Evolutionary conservation across 2,329 filamentous ascomycete genomes (phyloP).

Genomic region (Claviceps paspali): DNA sequence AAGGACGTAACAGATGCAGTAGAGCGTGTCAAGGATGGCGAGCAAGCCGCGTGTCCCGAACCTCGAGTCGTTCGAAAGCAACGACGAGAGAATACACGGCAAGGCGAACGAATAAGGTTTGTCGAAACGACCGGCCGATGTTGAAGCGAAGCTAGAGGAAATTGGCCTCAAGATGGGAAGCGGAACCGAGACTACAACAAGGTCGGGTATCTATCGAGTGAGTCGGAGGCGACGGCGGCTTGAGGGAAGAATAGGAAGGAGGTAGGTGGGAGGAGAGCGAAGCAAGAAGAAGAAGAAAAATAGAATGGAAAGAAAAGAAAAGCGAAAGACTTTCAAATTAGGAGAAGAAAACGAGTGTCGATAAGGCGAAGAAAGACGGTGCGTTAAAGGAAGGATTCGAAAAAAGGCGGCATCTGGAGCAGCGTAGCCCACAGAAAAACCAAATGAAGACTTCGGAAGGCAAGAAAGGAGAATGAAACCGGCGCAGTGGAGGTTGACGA

Average conservation of each 20-base stretch:
- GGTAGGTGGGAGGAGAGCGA: background rate
- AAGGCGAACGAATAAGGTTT: slow-evolving; percentile 1
- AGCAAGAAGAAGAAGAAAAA: background rate
- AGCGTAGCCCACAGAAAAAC: slow-evolving; percentile 10
- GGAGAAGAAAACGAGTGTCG: slow-evolving; percentile 17
- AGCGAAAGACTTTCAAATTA: slow-evolving; percentile 19
- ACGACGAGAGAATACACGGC: slow-evolving; percentile 1
- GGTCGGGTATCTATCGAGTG: background rate
- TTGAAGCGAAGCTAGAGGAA: slow-evolving; percentile 5
- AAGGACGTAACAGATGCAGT: background rate
- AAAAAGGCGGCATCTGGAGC: slow-evolving; percentile 16
- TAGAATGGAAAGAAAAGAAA: slow-evolving; percentile 13
- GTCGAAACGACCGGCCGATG: slow-evolving; percentile 6
- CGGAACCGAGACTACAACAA: background rate
- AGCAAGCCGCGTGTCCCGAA: slow-evolving; percentile 1
- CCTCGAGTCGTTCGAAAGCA: slow-evolving; percentile 4
- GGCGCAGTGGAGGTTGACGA: slow-evolving; percentile 8
- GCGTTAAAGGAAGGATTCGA: slow-evolving; percentile 14
- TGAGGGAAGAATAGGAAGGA: too few relatives aligned
- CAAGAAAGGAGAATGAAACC: slow-evolving; percentile 7
- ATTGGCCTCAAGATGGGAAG: background rate
- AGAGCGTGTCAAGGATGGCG: slow-evolving; percentile 2
- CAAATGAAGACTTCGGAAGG: slow-evolving; percentile 13
- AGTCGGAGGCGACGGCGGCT: too few relatives aligned
- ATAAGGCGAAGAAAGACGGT: slow-evolving; percentile 11